Evolutionary conservation across 257 asterid species (phyloP), one percentile per base, ranked within the genome.

Genomic region (Solanum habrochaites): DNA sequence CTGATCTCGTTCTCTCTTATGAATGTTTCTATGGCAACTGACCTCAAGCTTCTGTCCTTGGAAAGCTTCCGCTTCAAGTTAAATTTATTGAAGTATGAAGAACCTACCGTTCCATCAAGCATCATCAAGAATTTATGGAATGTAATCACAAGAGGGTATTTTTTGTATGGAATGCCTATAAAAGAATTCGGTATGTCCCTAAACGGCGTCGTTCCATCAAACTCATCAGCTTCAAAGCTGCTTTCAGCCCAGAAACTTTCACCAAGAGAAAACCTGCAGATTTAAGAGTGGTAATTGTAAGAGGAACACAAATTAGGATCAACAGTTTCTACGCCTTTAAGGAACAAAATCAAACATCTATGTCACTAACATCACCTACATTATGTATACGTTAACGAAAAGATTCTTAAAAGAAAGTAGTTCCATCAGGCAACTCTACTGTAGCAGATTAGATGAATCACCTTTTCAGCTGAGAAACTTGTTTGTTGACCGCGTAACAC

Each of bases 81-180:
- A 62, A 92, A 93, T 66, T 93, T 89, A 85, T 90, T 87, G 69
- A 94, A 94, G 77, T 88, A 94, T 4, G 98, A 93, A 56, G 85
- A 85, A 15, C 92, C 91, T 25, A 93, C 29, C 37, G 94, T 90
- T 27, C 95, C 97, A 88, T 94, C 98, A 6, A 94, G 93, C 98
- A 93, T 94, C 96, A 94, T 92, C 58, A 94, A 60, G 78, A 94
- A 93, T 87, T 94, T 93, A 20, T 89, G 93, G 80, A 94, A 94
- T 29, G 97, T 94, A 45, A 94, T 89, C 6, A 94, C 93, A 11
- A 94, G 94, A 39, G 97, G 98, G 83, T 91, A 93, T 84, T 88
- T 90, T 40, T 90, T 86, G 11, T 86, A 84, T 32, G 91, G 86
- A 86, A 93, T 88, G 86, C 90, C 91, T 27, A 86, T 39, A 87